Conservation (phyloP, 2,329 filamentous ascomycete species). For the Pseudogymnoascus sp. region DNA sequence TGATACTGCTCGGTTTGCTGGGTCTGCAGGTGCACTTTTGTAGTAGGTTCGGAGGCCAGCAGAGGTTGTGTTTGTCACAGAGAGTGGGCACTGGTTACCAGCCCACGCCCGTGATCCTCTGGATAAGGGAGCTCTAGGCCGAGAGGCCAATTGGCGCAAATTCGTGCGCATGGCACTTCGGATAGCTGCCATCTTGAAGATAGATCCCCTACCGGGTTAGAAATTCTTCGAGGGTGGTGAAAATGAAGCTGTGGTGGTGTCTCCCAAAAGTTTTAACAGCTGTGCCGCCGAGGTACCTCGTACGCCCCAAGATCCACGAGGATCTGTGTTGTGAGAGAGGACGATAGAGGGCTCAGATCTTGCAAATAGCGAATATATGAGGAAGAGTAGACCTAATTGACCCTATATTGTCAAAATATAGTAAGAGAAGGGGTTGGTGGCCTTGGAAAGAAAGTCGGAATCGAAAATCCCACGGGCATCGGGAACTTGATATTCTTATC, state of each 20-base stretch:
- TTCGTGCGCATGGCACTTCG: conserved; percentile 9
- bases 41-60: conserved; percentile 27
- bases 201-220: not conserved
- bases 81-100: conserved; percentile 19
- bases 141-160: conserved; percentile 9
- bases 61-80: conserved; percentile 10
- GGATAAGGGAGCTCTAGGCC: not conserved
- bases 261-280: conserved; percentile 1
- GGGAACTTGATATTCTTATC: not conserved
- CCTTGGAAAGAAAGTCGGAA: not conserved
- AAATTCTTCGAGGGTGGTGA: conserved; percentile 1
- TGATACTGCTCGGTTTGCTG: conserved; percentile 18
- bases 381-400: not conserved
- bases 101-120: conserved; percentile 18
- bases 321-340: not conserved
- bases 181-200: conserved; percentile 7
- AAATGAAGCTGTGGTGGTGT: conserved; percentile 6
- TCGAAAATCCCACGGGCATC: conserved; percentile 3
- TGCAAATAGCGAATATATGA: not conserved
- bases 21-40: conserved; percentile 26
- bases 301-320: conserved; percentile 4
- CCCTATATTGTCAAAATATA: conserved; percentile 4
- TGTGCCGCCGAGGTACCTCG: conserved; percentile 1
- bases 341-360: not conserved
- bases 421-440: not conserved